These are phyloP conservation scores for Cryomyces antarcticus DNA, from an alignment of 495 filamentous ascomycete genomes.

Conservation along the genomic window DNA sequence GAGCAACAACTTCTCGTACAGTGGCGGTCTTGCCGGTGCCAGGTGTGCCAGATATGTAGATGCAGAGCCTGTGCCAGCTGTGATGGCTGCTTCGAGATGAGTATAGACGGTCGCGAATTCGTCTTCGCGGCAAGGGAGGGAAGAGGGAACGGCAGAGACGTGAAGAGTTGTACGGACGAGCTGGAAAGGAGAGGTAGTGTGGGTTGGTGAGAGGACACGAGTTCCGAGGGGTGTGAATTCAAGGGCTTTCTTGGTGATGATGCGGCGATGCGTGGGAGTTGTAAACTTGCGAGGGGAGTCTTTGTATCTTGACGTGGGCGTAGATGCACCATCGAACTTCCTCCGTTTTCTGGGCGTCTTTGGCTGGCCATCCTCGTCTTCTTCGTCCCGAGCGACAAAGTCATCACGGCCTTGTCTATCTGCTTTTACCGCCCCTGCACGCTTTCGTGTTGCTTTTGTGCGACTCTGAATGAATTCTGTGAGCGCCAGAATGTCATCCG, in stretches of 20 bases:
- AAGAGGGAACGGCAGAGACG: slow-evolving; percentile 75
- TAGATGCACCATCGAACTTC: slow-evolving; percentile 25
- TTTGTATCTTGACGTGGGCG: slow-evolving; percentile 37
- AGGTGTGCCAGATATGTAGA: slow-evolving; percentile 98
- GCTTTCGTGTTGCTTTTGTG: slow-evolving; percentile 52
- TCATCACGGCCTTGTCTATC: slow-evolving; percentile 26
- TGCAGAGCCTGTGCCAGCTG: slow-evolving; percentile 80
- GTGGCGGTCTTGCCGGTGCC: slow-evolving; percentile 99
- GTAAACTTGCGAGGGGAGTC: slow-evolving; percentile 32
- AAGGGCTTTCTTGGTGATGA: slow-evolving; percentile 73
- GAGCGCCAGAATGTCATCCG: slow-evolving; percentile 39
- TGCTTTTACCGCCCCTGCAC: slow-evolving; percentile 17
- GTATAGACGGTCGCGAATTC: slow-evolving; percentile 87
- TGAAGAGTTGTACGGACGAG: slow-evolving; percentile 77
- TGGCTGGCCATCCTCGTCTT: slow-evolving; percentile 26
- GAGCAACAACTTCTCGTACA: slow-evolving; percentile 81
- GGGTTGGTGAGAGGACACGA: slow-evolving; percentile 54
- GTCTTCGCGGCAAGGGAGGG: slow-evolving; percentile 74
- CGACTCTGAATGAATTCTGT: slow-evolving; percentile 43
- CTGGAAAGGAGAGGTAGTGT: slow-evolving; percentile 75
- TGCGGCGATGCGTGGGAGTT: slow-evolving; percentile 56
- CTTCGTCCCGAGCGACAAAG: slow-evolving; percentile 21
- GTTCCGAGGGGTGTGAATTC: slow-evolving; percentile 92
- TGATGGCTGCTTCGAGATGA: slow-evolving; percentile 85
- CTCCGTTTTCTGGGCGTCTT: slow-evolving; percentile 39